Evolutionary conservation across 768 basidiomycete species (phyloP), one percentile per base, ranked within the genome.

Genomic region (Rhizopogon salebrosus): DNA sequence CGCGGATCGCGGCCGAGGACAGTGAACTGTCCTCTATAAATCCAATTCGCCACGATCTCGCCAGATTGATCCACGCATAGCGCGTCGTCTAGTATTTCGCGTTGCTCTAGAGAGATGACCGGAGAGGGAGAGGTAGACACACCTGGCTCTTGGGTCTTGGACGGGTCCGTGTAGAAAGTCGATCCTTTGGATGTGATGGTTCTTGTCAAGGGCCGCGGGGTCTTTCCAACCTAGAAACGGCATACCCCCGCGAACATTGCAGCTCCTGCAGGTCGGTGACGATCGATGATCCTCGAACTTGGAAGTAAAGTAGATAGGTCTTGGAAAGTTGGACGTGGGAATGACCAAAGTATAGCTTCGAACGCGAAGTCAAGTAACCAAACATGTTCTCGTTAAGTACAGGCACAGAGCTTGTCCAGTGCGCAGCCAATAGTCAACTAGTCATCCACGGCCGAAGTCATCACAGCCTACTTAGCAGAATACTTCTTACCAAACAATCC

Each of bases 61-160:
- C 95, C 95, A 1, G 94, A 94, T 59, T 97, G 94, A 71, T 98
- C 95, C 20, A 98, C 90, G 11, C 95, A 80, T 42, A 98, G 72
- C 2, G 88, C 90, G 51, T 70, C 75, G 56, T 88, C 82, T 49
- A 92, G 69, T 9, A 65, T 64, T 16, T 71, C 54, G 35, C 78
- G 74, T 60, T 89, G 81, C 24, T 69, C 60, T 13, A 64, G 57
- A 1, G 80, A 71, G 38, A 92, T 67, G 60, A 74, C 66, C 7
- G 89, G 87, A 3, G 88, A n/a, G n/a, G n/a, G n/a, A n/a, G n/a
- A 84, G n/a, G 77, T 71, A 26, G 74, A 67, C 16, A 77, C 68
- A 3, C 80, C 76, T 16, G 74, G 65, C 48, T 75, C 68, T 31
- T 63, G 61, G 2, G 60, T 50, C 41, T 60, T 65, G 13, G 65